Base-by-base conservation (phyloP, 2,329 filamentous ascomycete species). In the Fusarium nisikadoi region DNA sequence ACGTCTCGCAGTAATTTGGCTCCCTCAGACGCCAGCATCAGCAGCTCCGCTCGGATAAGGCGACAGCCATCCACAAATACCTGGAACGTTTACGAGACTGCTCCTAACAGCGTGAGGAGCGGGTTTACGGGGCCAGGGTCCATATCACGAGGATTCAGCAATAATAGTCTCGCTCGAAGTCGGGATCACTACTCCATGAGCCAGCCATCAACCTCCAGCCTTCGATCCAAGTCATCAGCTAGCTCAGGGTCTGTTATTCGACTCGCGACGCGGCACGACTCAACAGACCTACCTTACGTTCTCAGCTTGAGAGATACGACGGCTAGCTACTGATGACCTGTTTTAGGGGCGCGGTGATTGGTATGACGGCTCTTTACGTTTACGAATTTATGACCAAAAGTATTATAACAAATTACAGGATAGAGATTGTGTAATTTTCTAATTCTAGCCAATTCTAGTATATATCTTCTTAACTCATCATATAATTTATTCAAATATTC, bases 61-160 rank as follows among this genome's bases (percentile, higher is more conserved):
- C 82, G 84, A 33, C 81, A 81, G 41, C 81, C 84, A 20, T 87
- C 85, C 11, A 80, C 81, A 11, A 81, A 81, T 31, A 84, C 83
- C 12, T 83, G 84, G 81, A 81, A 80, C 46, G 79, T 83, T 27
- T 89, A 85, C 71, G 81, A 83, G 57, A 88, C 87, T 11, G 87
- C 87, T 20, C 87, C 87, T 1, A 87, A 86, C n/a, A 88, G 87
- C 31, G 83, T 86, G 11, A 83, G 81, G 47, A 87, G 85, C 64
- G 83, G 80, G 16, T 78, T 74, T 20, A 79, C 81, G n/a, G 81
- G 71, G 5, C 47, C 27, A 17, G 64, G 74, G 10, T 62, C 76
- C n/a, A 53, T 82, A 23, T 83, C 83, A 25, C 80, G 80, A 33
- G 80, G 76, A 54, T 80, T 77, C 13, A 84, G 82, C 65, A 74